These are phyloP conservation scores for Aegilops umbellulata DNA, from an alignment of 176 grass and related monocot genomes.

Conservation along the genomic window DNA sequence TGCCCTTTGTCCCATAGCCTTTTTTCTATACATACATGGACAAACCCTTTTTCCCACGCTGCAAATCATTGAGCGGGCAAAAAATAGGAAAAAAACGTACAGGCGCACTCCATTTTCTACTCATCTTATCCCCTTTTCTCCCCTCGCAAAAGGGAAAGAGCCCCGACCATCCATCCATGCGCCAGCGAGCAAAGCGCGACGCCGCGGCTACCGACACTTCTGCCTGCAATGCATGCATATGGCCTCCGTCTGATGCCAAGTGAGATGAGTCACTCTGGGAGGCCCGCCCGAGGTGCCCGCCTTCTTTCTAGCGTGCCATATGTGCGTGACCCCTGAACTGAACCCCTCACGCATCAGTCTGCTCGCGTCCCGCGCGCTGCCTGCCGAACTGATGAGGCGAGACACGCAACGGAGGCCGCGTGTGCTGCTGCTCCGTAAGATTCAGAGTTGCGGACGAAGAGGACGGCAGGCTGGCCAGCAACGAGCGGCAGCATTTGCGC, in stretches of 20 bases:
- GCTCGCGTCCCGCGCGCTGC: not conserved
- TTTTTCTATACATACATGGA: not conserved
- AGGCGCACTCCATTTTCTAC: not conserved
- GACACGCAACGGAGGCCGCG: not conserved
- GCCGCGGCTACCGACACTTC: slow-evolving; percentile 13
- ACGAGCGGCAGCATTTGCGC: slow-evolving; percentile 15
- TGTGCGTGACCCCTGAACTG: not conserved
- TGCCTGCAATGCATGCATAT: too few relatives aligned
- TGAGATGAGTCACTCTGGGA: slow-evolving; percentile 1
- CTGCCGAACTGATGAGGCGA: not conserved
- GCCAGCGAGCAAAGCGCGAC: not conserved
- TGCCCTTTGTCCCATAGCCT: not conserved
- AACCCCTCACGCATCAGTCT: not conserved
- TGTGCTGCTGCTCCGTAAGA: not conserved
- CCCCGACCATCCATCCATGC: not conserved
- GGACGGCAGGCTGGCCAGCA: not conserved
- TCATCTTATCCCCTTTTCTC: not conserved
- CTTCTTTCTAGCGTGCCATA: not conserved
- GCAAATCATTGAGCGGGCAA: not conserved
- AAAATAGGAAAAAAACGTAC: not conserved
- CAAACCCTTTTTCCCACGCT: not conserved
- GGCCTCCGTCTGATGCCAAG: not conserved
- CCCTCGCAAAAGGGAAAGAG: not conserved
- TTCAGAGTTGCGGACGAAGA: not conserved
- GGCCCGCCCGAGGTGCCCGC: too few relatives aligned